Conservation (phyloP, 2,329 filamentous ascomycete genomes). For the Didymellaceae sp. region DNA sequence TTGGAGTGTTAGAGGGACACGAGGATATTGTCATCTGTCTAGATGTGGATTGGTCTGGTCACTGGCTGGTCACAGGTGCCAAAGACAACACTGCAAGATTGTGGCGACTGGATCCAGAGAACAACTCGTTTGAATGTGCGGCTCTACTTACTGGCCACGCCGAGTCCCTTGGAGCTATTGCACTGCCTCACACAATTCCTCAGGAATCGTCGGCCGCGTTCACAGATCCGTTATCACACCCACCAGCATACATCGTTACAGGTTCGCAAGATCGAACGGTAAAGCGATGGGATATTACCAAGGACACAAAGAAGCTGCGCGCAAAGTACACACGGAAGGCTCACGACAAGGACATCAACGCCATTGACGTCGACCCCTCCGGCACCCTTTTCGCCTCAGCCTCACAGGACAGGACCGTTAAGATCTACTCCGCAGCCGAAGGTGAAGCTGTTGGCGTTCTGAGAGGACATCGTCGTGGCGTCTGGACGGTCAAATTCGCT, state of each 20-base stretch:
- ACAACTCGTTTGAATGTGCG: constrained; percentile 78
- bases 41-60: constrained; percentile 94
- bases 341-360: constrained; percentile 99
- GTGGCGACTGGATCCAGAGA: constrained; percentile 82
- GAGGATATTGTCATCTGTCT: constrained; percentile 95
- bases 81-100: constrained; percentile 95
- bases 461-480: constrained; percentile 89
- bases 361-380: constrained; percentile 78
- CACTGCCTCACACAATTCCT: constrained; percentile 75
- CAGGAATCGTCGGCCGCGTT: constrained; percentile 72
- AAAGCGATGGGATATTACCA: constrained; percentile 84
- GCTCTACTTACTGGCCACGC: constrained; percentile 88
- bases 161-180: constrained; percentile 89
- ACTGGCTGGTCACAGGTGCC: constrained; percentile 94
- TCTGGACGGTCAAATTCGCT: constrained; percentile 94
- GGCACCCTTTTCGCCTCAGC: constrained; percentile 90
- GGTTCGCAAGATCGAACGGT: constrained; percentile 95
- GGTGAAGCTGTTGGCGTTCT: constrained; percentile 91
- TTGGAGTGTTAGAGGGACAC: constrained; percentile 85
- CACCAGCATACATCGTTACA: constrained; percentile 84
- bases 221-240: constrained; percentile 75
- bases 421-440: constrained; percentile 91
- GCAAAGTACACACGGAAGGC: constrained; percentile 90
- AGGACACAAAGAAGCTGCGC: constrained; percentile 60
- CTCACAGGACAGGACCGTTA: constrained; percentile 95